Evolutionary conservation across 164 flowering plant species (phyloP).

Genomic region (Piper longum): DNA sequence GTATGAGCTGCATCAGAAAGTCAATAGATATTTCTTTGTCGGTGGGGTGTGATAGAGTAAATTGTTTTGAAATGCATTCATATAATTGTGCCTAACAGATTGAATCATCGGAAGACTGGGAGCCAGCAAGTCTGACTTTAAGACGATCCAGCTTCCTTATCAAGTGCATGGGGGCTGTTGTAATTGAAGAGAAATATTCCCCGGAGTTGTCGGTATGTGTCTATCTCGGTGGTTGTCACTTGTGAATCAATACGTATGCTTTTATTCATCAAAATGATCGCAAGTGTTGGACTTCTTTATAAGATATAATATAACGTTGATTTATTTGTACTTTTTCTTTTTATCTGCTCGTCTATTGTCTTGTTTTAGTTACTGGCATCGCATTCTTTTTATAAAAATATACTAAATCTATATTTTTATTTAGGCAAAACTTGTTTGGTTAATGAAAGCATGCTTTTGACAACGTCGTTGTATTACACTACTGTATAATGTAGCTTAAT

Average conservation of each 20-base stretch:
- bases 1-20: too few species aligned
- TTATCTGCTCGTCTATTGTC: too few species aligned
- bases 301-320: too few species aligned
- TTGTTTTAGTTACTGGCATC: too few species aligned
- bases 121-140: slow-evolving; percentile 42
- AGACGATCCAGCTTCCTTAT: slow-evolving; percentile 57
- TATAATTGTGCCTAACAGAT: slow-evolving; percentile 23
- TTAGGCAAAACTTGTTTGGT: too few species aligned
- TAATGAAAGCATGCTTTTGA: too few species aligned
- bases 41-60: background rate
- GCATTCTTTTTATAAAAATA: too few species aligned
- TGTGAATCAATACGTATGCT: background rate
- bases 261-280: background rate
- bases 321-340: too few species aligned
- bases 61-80: background rate
- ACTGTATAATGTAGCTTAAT: too few species aligned
- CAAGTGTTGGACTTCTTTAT: background rate
- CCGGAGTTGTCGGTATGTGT: slow-evolving; percentile 60
- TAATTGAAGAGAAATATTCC: slow-evolving; percentile 52
- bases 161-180: slow-evolving; percentile 32
- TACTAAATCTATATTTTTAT: too few species aligned
- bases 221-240: background rate
- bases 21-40: background rate
- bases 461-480: too few species aligned
- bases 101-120: slow-evolving; percentile 71